phyloP scores from a whole-genome alignment of 2,329 filamentous ascomycete species.

The Cytospora chrysosperma region DNA sequence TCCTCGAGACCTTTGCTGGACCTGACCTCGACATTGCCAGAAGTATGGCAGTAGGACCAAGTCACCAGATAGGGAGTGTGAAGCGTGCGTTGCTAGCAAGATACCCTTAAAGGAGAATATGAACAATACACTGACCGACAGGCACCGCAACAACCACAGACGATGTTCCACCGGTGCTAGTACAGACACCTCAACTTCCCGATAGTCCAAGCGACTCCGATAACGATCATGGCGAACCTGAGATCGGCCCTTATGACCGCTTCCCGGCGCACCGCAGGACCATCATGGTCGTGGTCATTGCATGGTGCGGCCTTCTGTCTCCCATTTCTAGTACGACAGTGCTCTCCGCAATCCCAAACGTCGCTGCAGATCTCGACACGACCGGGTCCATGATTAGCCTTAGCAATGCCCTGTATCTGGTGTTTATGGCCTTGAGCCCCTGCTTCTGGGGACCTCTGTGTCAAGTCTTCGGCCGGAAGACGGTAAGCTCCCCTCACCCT shows the following conservation, averaged over 20 bases:
- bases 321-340: conserved; percentile 14
- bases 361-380: conserved; percentile 8
- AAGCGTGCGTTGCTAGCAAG: not conserved
- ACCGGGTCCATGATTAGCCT: conserved; percentile 18
- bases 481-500: conserved; percentile 43
- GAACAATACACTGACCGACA: not conserved
- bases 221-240: not conserved
- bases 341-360: conserved; percentile 16
- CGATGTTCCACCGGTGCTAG: not conserved
- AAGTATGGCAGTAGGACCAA: not conserved
- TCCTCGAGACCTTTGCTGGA: not conserved
- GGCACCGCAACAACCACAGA: not conserved
- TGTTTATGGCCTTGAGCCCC: conserved; percentile 70
- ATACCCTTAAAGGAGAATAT: not conserved
- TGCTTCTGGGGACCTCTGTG: conserved; percentile 73
- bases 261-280: conserved; percentile 12
- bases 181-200: not conserved
- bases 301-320: conserved; percentile 17
- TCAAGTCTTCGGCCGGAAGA: conserved; percentile 60
- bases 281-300: conserved; percentile 16
- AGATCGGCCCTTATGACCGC: conserved; percentile 6
- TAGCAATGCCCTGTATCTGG: conserved; percentile 55
- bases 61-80: not conserved
- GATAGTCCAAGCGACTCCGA: conserved; percentile 4
- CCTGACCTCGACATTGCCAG: not conserved